Conservation (phyloP, 129 eudicot genomes). For the Artemisia tridentata region DNA sequence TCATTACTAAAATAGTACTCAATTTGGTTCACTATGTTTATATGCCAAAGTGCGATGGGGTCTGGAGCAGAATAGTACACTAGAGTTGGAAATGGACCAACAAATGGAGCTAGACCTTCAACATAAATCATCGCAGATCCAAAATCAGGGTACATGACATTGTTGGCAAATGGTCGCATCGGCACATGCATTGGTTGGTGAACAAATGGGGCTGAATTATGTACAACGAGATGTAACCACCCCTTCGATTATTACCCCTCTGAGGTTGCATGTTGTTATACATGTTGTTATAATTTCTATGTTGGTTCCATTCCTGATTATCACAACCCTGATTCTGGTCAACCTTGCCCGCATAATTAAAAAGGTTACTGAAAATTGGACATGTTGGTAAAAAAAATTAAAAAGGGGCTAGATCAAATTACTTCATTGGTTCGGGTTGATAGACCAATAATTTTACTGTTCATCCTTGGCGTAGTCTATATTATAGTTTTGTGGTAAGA, state of each 20-base stretch:
- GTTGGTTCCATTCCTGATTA: slow-evolving; percentile 66
- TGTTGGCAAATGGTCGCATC: slow-evolving; percentile 49
- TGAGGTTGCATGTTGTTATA: slow-evolving; percentile 55
- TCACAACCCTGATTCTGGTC: slow-evolving; percentile 58
- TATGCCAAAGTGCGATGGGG: slow-evolving; percentile 38
- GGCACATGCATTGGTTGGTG: slow-evolving; percentile 49
- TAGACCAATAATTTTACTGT: too few relatives aligned
- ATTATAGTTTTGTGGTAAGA: too few relatives aligned
- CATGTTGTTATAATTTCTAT: slow-evolving; percentile 50
- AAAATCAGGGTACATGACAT: slow-evolving; percentile 59
- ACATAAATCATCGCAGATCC: slow-evolving; percentile 41
- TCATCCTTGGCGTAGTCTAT: too few relatives aligned
- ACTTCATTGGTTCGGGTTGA: too few relatives aligned
- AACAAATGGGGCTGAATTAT: slow-evolving; percentile 41
- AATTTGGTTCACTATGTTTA: slow-evolving; percentile 67
- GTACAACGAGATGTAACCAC: slow-evolving; percentile 46
- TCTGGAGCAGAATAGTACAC: slow-evolving; percentile 42
- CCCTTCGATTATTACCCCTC: slow-evolving; percentile 50
- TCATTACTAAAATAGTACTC: slow-evolving; percentile 92
- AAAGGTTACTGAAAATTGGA: too few relatives aligned
- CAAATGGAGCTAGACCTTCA: slow-evolving; percentile 44
- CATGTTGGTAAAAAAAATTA: too few relatives aligned
- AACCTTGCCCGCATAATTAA: slow-evolving; percentile 55
- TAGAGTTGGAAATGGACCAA: slow-evolving; percentile 44
- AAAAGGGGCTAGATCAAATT: too few relatives aligned